Conservation (phyloP, 768 basidiomycete species). For the Podaxis rugospora region DNA sequence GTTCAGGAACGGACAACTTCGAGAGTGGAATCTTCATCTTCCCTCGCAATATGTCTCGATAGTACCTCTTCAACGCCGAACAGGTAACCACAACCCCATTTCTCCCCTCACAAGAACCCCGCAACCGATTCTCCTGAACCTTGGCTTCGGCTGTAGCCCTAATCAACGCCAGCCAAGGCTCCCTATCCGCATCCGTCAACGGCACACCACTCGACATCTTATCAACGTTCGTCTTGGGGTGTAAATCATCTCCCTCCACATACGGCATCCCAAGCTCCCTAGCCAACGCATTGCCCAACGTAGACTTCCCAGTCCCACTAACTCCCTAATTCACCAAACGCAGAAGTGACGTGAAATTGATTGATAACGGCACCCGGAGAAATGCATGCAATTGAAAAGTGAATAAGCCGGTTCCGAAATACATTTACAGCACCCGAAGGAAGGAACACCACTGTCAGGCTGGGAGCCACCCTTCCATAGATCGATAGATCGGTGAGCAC, state of each 20-base stretch:
- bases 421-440: no score
- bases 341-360: no score
- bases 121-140: constrained; percentile 18
- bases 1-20: constrained; percentile 20
- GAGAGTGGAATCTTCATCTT: constrained; percentile 15
- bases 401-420: no score
- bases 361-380: no score
- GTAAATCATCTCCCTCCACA: constrained; percentile 87
- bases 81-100: constrained; percentile 78
- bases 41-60: constrained; percentile 81
- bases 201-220: constrained; percentile 84
- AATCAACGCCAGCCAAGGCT: constrained; percentile 80
- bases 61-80: constrained; percentile 77
- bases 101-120: constrained; percentile 2
- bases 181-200: constrained; percentile 75
- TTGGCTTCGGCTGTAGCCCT: constrained; percentile 56
- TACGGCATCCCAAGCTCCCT: constrained; percentile 62
- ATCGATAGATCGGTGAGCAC: no score
- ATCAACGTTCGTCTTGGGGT: constrained; percentile 73
- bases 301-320: constrained; percentile 70
- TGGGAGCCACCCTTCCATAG: no score
- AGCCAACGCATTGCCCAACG: constrained; percentile 63
- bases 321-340: constrained; percentile 48
- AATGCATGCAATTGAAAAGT: no score
- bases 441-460: no score